phyloP scores from a whole-genome alignment of 345 rosid species.

The Pistacia integerrima region DNA sequence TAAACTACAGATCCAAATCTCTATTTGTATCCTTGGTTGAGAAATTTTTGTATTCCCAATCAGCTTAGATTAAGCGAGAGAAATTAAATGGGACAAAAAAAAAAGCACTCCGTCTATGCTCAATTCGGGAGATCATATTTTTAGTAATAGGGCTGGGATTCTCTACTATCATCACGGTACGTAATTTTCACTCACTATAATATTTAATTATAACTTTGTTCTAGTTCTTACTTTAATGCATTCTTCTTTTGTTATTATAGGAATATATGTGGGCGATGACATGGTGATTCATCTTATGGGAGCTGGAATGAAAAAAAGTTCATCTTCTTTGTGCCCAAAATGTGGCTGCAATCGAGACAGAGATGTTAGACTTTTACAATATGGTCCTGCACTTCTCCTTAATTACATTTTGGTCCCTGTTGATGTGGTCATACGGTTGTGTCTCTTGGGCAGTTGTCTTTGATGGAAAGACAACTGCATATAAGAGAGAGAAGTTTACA shows the following conservation, averaged over 20 bases:
- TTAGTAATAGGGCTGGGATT: background rate
- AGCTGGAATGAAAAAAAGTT: background rate
- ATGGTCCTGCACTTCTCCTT: no score
- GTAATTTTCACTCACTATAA: background rate
- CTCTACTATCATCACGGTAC: background rate
- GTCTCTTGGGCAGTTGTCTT: no score
- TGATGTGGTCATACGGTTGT: no score
- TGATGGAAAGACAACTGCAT: no score
- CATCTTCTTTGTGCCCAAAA: background rate
- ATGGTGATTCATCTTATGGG: background rate
- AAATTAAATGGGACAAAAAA: background rate
- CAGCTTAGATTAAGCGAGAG: no score
- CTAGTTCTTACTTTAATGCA: background rate
- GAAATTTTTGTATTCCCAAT: no score
- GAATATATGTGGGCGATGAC: background rate
- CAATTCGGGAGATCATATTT: background rate
- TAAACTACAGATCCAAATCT: background rate
- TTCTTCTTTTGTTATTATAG: background rate
- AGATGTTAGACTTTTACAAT: no score
- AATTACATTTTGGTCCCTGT: no score
- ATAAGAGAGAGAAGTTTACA: no score
- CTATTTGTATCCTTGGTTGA: no score
- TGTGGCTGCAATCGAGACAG: background rate
- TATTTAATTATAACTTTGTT: background rate
- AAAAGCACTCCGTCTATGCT: background rate